Percentiles rank a stretch among this genome's conserved stretches.
phyloP scores from a whole-genome alignment of 108 stramenopile genomes.

The Skeletonema potamos region DNA sequence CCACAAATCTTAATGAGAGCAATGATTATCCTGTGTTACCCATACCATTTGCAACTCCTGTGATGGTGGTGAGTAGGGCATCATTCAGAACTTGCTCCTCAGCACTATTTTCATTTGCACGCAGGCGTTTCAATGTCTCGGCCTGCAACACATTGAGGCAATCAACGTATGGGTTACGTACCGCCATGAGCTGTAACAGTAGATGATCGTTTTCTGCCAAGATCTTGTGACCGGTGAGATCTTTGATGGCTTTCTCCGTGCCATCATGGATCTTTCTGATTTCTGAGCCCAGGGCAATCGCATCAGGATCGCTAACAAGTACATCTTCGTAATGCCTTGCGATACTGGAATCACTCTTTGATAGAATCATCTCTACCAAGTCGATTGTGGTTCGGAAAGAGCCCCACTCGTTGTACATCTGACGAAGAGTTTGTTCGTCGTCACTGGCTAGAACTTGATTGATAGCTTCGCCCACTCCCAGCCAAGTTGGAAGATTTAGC shows the following conservation, averaged over 20 bases:
- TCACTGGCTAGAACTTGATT: constrained; percentile 51
- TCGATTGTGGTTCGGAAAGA: constrained; percentile 93
- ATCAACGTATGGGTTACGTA: constrained; percentile 96
- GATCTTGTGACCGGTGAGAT: constrained; percentile 71
- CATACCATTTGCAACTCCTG: constrained; percentile 97
- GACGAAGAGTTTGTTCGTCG: constrained; percentile 57
- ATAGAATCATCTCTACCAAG: constrained; percentile 94
- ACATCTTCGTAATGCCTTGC: constrained; percentile 89
- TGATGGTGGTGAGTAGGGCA: constrained; percentile 92
- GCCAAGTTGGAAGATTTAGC: constrained; percentile 93
- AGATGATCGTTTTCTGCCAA: constrained; percentile 77
- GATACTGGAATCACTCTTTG: constrained; percentile 91
- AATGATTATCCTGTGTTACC: constrained; percentile 89
- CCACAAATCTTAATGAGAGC: too few species aligned
- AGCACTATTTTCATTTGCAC: constrained; percentile 54
- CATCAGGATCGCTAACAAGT: constrained; percentile 76
- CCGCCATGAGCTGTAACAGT: constrained; percentile 73
- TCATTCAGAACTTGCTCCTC: constrained; percentile 89
- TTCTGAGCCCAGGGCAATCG: constrained; percentile 70
- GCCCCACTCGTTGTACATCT: constrained; percentile 92
- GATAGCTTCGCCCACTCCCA: constrained; percentile 94
- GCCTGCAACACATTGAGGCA: constrained; percentile 94
- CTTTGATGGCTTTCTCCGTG: constrained; percentile 77
- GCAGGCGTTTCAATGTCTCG: constrained; percentile 88
- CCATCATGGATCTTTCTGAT: constrained; percentile 70